Percentiles rank a stretch among this genome's conserved stretches.
Conservation (phyloP, 345 rosid genomes). For the Eucalyptus polybractea region DNA sequence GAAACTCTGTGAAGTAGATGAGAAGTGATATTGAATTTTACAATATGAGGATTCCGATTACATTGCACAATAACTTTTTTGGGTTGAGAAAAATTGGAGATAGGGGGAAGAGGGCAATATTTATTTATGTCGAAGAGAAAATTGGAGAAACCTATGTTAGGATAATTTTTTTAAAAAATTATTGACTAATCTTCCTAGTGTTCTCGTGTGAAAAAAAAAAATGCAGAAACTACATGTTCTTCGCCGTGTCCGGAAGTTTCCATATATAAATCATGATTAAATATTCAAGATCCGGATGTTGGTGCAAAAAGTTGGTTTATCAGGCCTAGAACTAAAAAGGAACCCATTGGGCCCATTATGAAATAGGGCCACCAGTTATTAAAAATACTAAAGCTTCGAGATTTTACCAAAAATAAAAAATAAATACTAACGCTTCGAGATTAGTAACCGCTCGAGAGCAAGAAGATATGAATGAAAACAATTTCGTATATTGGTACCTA, state of each 20-base stretch:
- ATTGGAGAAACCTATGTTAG: neutral
- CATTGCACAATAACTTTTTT: accelerated
- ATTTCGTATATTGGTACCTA: too few species aligned
- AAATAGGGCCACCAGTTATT: too few species aligned
- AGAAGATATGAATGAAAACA: too few species aligned
- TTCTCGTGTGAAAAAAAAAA: neutral
- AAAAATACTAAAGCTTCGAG: too few species aligned
- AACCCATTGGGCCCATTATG: too few species aligned
- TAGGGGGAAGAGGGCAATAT: neutral
- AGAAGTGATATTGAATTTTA: neutral
- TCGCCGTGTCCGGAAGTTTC: neutral
- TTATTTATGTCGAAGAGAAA: neutral
- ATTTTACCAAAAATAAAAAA: too few species aligned
- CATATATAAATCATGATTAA: neutral
- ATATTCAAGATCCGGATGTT: neutral
- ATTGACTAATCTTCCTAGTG: neutral
- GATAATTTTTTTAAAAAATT: accelerated
- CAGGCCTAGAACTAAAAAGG: too few species aligned
- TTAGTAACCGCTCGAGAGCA: too few species aligned
- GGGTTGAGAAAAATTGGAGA: neutral
- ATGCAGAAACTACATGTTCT: neutral
- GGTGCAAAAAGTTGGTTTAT: too few species aligned
- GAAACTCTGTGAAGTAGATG: neutral
- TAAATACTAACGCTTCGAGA: too few species aligned
- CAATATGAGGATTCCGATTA: neutral